Conservation (phyloP, 108 stramenopile genomes). For the Cyclostephanos tholiformis region DNA sequence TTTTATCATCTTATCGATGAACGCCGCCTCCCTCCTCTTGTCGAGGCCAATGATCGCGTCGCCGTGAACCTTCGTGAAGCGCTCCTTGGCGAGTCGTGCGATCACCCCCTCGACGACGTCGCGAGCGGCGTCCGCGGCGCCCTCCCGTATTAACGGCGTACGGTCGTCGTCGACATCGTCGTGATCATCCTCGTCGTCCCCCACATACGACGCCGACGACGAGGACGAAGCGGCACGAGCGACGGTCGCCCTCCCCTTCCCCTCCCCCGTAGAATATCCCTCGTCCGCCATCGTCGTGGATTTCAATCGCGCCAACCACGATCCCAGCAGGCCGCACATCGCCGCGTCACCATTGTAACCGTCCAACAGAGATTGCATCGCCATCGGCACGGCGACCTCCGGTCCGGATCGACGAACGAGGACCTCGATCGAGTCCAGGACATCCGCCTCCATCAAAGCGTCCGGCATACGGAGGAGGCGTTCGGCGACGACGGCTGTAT, state of each 20-base stretch:
- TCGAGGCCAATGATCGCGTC: constrained; percentile 71
- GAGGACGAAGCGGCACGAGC: too few relatives aligned
- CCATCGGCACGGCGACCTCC: constrained; percentile 58
- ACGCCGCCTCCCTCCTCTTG: constrained; percentile 72
- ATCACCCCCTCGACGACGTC: constrained; percentile 68
- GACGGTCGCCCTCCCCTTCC: not conserved
- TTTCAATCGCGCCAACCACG: constrained; percentile 78
- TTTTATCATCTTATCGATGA: constrained; percentile 86
- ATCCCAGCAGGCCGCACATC: constrained; percentile 73
- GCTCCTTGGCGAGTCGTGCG: constrained; percentile 67
- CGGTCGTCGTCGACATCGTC: constrained; percentile 10
- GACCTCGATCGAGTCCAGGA: constrained; percentile 29
- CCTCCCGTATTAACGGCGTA: constrained; percentile 11
- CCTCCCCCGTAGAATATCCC: not conserved
- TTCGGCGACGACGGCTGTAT: constrained; percentile 60
- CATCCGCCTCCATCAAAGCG: constrained; percentile 72
- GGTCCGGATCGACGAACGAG: constrained; percentile 47
- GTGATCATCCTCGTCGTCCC: constrained; percentile 9
- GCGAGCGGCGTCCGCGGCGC: constrained; percentile 64
- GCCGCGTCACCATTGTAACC: constrained; percentile 73
- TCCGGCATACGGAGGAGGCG: constrained; percentile 65
- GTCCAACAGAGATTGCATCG: constrained; percentile 65
- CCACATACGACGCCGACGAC: not conserved
- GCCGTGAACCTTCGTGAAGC: constrained; percentile 72
- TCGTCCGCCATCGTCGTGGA: constrained; percentile 9